These are phyloP conservation scores for Arabidopsis lyrata DNA, from an alignment of 441 rosid genomes.

Conservation along the genomic window DNA sequence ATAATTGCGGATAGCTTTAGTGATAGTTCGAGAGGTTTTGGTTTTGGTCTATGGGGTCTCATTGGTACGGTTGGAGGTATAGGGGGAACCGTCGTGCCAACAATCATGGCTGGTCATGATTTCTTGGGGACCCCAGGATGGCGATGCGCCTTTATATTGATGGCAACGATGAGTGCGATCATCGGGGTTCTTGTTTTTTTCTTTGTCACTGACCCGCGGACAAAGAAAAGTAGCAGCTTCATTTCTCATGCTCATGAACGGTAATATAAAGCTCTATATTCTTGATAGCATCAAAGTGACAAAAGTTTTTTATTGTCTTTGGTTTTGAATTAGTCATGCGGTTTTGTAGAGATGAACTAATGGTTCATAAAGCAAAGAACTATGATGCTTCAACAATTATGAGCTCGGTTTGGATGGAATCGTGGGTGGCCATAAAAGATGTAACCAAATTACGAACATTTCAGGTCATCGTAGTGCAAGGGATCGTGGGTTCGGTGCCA, in stretches of 20 bases:
- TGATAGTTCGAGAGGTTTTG: constrained; percentile 84
- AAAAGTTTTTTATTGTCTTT: neutral
- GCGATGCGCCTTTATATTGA: constrained; percentile 90
- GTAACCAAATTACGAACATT: constrained; percentile 81
- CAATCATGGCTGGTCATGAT: constrained; percentile 78
- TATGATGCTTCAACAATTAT: constrained; percentile 36
- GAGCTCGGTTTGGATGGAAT: constrained; percentile 71
- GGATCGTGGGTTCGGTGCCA: constrained; percentile 83
- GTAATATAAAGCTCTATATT: constrained; percentile 14
- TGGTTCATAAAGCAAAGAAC: neutral
- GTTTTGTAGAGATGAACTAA: constrained; percentile 57
- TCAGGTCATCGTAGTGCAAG: constrained; percentile 89
- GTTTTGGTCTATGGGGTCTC: constrained; percentile 79
- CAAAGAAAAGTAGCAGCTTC: constrained; percentile 40
- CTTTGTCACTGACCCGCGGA: constrained; percentile 78
- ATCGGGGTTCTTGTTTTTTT: constrained; percentile 83
- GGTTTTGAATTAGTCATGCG: constrained; percentile 1
- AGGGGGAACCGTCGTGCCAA: constrained; percentile 91
- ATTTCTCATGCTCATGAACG: constrained; percentile 18
- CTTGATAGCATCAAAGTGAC: neutral
- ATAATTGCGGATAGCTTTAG: constrained; percentile 89
- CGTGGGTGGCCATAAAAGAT: constrained; percentile 75
- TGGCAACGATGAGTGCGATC: constrained; percentile 74
- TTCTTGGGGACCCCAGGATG: constrained; percentile 59
- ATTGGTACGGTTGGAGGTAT: constrained; percentile 84